A percentile compares a stretch with the other conserved stretches of the same genome.
Conservation (phyloP, 2,329 filamentous ascomycete species). For the Tolypocladium pustulatum region DNA sequence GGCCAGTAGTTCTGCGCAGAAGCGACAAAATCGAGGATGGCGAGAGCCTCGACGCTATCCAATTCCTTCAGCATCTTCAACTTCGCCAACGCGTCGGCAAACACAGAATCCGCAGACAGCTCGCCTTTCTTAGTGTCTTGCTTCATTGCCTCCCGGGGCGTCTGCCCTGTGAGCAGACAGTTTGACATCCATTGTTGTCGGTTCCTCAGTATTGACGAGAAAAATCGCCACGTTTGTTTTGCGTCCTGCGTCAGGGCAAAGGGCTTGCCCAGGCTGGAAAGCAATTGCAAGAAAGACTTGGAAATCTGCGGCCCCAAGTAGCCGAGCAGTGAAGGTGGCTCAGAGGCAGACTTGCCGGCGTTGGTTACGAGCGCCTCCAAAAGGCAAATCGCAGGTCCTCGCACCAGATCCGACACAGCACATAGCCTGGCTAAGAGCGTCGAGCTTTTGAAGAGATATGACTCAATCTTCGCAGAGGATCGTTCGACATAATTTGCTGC, state of each 20-base stretch:
- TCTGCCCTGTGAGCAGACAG: constrained; percentile 79
- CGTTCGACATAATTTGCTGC: constrained; percentile 54
- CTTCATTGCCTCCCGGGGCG: constrained; percentile 65
- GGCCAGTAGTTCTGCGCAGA: constrained; percentile 91
- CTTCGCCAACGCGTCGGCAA: constrained; percentile 62
- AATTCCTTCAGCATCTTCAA: constrained; percentile 56
- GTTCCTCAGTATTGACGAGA: constrained; percentile 77
- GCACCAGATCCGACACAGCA: constrained; percentile 57
- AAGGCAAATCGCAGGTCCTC: constrained; percentile 54
- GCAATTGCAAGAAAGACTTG: constrained; percentile 69
- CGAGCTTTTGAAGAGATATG: constrained; percentile 70
- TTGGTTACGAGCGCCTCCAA: constrained; percentile 64
- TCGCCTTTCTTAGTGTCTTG: constrained; percentile 40
- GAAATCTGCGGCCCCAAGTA: constrained; percentile 76
- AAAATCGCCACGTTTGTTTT: constrained; percentile 69
- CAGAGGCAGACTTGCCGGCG: constrained; percentile 53
- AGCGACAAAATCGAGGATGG: constrained; percentile 78
- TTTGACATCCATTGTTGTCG: constrained; percentile 95
- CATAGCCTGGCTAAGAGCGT: constrained; percentile 70
- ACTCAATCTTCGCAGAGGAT: constrained; percentile 57
- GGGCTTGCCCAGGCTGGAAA: constrained; percentile 69
- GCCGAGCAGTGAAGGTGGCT: constrained; percentile 88
- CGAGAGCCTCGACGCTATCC: constrained; percentile 54
- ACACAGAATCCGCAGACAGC: constrained; percentile 49
- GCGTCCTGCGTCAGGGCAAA: constrained; percentile 55